Base-by-base conservation (phyloP, 2,329 filamentous ascomycete species). In the Fusarium miscanthi region DNA sequence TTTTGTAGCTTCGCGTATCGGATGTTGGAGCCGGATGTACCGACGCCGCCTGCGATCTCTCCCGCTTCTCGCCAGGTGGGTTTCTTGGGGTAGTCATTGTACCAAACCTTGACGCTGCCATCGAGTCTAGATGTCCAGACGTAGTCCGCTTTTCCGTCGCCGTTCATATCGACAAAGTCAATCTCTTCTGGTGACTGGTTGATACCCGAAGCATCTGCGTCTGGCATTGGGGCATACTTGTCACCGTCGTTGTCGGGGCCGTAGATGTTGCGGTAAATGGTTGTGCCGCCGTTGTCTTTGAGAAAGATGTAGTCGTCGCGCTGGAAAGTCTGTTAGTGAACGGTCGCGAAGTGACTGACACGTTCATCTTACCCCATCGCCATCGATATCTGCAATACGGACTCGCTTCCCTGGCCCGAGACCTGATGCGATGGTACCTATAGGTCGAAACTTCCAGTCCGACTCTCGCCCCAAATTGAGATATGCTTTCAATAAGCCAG, bases 281-380 rank as follows among this genome's bases (percentile, higher is more conserved):
- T 54, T 0, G 53, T 65, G 3, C 61, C 51, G 2, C 64, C 61
- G 14, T 59, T 57, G 0, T 67, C 41, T 5, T 59, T 52, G 14
- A 67, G 53, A 14, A 59, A 67, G 21, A 69, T 62, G 16, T 59
- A 69, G n/a, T 64, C 51, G 5, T 53, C 41, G 4, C 52, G 59
- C 52, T 52, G 5, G 4, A 7, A 35, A 25, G 8, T 2, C 6
- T 2, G 4, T 51, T 11, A 51, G 17, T 2, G 19, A 8, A 21
- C 2, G 16, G 37, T 21, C 31, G 31, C 12, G 31, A 33, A 38
- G 16, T 21, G 16, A 38, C 19, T 38, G 17, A 21, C 9, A 17
- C 17, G 19, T 21, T 21, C 17, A 21, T 38, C 52, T 38, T 48
- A 57, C 63, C 25, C 61, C 54, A 1, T 67, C 54, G 5, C 59